Evolutionary conservation across 129 eudicot genomes (phyloP).

Genomic region (Flaveria sonorensis): DNA sequence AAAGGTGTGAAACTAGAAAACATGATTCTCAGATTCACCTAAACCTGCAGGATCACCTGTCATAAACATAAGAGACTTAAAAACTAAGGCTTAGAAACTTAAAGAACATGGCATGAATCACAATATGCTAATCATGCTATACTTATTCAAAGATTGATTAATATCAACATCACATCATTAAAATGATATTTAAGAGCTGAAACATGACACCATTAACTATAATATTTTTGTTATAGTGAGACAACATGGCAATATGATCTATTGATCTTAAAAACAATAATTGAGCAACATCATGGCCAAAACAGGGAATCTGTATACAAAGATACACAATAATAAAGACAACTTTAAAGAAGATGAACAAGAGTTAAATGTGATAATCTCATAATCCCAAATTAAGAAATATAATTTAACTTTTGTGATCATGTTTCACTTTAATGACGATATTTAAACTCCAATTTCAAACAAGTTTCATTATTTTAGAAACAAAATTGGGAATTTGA

Average conservation of each 20-base stretch:
- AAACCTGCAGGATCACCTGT: conserved; percentile 29
- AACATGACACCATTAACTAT: background rate
- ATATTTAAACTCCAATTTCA: background rate
- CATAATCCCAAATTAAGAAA: conserved; percentile 15
- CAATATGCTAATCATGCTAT: background rate
- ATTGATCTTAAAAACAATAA: background rate
- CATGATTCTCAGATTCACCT: conserved; percentile 23
- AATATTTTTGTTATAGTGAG: conserved; percentile 7
- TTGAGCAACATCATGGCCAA: conserved; percentile 31
- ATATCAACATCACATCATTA: background rate
- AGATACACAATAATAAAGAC: background rate
- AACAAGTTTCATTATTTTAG: background rate
- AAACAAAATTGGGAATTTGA: conserved; percentile 4
- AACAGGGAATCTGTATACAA: conserved; percentile 22
- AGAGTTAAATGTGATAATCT: background rate
- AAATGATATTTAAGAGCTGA: background rate
- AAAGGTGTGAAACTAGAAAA: conserved; percentile 35
- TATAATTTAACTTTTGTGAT: conserved; percentile 30
- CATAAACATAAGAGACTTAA: background rate
- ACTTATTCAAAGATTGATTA: no score
- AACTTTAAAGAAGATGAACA: conserved; percentile 15
- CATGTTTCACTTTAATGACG: background rate
- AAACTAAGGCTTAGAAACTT: background rate
- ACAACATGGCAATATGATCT: background rate
- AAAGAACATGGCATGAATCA: background rate